A percentile compares a stretch with the other conserved stretches of the same genome.
These are phyloP conservation scores for Choricystis sp. DNA, from an alignment of 139 green algal species.

Conservation along the genomic window DNA sequence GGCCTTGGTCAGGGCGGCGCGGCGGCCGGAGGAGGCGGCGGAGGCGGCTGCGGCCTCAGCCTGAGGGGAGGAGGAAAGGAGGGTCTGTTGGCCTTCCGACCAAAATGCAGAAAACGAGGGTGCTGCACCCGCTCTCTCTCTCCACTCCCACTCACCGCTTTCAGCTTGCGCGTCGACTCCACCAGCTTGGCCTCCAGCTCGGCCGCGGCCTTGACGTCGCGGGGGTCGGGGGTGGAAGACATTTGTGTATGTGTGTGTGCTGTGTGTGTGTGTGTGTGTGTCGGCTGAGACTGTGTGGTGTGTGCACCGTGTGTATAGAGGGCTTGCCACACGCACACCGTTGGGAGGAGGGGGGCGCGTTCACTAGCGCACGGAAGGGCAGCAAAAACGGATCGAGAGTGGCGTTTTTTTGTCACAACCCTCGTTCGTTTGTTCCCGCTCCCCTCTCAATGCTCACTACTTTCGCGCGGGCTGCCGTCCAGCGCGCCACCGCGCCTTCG, in stretches of 20 bases:
- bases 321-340: not conserved
- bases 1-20: constrained; percentile 19
- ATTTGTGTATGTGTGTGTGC: constrained; percentile 1
- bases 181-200: not conserved
- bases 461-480: not conserved
- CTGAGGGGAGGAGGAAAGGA: constrained; percentile 2
- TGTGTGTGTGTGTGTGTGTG: no score
- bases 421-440: not conserved
- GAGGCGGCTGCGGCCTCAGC: constrained; percentile 10
- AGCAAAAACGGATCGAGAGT: constrained; percentile 2
- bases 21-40: constrained; percentile 7
- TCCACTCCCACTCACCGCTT: not conserved
- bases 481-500: not conserved
- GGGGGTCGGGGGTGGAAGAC: no score
- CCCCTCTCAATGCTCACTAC: not conserved
- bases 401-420: not conserved
- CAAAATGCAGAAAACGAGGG: not conserved
- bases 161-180: not conserved
- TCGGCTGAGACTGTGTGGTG: no score
- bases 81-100: not conserved
- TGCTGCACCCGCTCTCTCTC: not conserved
- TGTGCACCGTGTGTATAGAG: no score
- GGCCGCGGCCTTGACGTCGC: no score
- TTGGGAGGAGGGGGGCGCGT: not conserved
- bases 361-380: not conserved